A percentile compares a stretch with the other conserved stretches of the same genome.
phyloP scores from a whole-genome alignment of 495 filamentous ascomycete species.

The Penicillium bovifimosum region DNA sequence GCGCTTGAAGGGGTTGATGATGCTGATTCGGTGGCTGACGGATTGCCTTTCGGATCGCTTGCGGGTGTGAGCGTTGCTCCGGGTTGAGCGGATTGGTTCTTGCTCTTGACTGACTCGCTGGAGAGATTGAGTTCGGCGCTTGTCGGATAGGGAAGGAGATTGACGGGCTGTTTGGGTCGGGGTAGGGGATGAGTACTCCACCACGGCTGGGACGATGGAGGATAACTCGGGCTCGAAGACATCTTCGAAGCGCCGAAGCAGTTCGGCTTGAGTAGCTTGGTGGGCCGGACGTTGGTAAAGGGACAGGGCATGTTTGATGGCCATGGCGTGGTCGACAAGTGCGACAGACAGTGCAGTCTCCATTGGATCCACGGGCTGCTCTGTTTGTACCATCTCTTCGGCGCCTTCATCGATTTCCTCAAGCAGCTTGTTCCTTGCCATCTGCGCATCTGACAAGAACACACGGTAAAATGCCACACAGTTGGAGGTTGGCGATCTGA shows the following conservation, averaged over 20 bases:
- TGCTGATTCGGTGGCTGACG: conserved; percentile 44
- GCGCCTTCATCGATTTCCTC: conserved; percentile 46
- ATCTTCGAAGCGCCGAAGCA: conserved; percentile 43
- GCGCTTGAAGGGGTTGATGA: conserved; percentile 46
- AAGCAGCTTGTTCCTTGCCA: conserved; percentile 36
- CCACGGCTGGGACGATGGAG: conserved; percentile 23
- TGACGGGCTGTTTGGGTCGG: conserved; percentile 21
- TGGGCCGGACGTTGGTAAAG: conserved; percentile 57
- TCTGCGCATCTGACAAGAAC: conserved; percentile 54
- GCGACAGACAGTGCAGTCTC: conserved; percentile 81
- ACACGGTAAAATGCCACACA: conserved; percentile 67
- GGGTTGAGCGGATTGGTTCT: conserved; percentile 32
- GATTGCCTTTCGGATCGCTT: conserved; percentile 38
- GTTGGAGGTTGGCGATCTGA: conserved; percentile 55
- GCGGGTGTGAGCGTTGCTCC: conserved; percentile 25
- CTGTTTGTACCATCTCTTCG: conserved; percentile 40
- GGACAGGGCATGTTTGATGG: conserved; percentile 75
- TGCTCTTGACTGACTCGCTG: conserved; percentile 39
- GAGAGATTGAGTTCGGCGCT: conserved; percentile 19
- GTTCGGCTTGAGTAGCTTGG: conserved; percentile 53
- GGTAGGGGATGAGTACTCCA: conserved; percentile 21
- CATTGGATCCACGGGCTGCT: conserved; percentile 53
- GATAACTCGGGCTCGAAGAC: conserved; percentile 46
- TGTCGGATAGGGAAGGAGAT: conserved; percentile 20
- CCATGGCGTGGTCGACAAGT: conserved; percentile 81